Evolutionary conservation across 768 basidiomycete genomes (phyloP).

Genomic region (Lactarius trivialis): DNA sequence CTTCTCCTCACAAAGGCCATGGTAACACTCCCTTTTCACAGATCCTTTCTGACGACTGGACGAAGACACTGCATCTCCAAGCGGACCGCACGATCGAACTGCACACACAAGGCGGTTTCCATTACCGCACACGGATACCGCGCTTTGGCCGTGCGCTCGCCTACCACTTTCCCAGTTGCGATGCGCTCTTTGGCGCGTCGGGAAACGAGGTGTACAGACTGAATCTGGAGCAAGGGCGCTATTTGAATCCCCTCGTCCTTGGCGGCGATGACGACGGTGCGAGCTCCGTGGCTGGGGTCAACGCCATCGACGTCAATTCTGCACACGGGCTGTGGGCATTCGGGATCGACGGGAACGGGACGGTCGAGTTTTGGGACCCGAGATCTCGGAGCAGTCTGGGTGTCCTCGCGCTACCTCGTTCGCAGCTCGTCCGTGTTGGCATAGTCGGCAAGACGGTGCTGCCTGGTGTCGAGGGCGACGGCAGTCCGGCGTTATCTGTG

Average conservation of each 20-base stretch:
- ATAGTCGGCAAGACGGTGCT: conserved; percentile 29
- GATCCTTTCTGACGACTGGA: conserved; percentile 98
- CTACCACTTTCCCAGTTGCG: conserved; percentile 93
- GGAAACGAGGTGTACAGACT: conserved; percentile 88
- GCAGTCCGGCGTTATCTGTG: conserved; percentile 43
- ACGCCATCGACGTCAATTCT: conserved; percentile 86
- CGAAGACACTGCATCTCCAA: conserved; percentile 95
- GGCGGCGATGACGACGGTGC: conserved; percentile 42
- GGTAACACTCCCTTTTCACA: conserved; percentile 29
- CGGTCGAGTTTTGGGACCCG: conserved; percentile 95
- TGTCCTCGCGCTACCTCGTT: conserved; percentile 51
- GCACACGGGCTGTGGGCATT: conserved; percentile 87
- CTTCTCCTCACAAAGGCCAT: no score
- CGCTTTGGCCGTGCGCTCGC: conserved; percentile 87
- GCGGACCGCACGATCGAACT: conserved; percentile 91
- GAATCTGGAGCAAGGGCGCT: conserved; percentile 92
- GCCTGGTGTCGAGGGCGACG: conserved; percentile 34
- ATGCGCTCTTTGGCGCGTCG: conserved; percentile 77
- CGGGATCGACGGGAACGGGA: conserved; percentile 80
- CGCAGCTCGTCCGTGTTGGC: conserved; percentile 42
- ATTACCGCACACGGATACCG: conserved; percentile 91
- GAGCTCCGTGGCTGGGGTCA: conserved; percentile 72
- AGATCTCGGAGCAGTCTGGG: conserved; percentile 75
- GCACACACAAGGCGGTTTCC: conserved; percentile 89
- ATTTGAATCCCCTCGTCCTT: conserved; percentile 73